These are phyloP conservation scores for Sclerotinia trifoliorum DNA, from an alignment of 2,329 filamentous ascomycete species.

Conservation along the genomic window DNA sequence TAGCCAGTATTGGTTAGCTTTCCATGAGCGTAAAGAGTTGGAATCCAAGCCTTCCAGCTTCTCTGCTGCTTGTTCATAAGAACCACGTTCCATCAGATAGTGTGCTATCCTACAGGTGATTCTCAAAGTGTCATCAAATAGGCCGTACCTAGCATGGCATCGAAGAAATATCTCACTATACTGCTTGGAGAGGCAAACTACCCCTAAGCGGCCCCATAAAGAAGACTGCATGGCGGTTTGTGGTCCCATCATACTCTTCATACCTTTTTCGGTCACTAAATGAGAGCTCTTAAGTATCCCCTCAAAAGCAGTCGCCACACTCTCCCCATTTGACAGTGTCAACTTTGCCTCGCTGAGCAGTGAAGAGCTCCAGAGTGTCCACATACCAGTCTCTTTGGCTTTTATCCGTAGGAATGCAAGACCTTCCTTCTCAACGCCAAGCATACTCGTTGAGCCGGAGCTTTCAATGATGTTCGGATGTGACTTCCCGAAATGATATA, in stretches of 20 bases:
- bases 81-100: slow-evolving; percentile 63
- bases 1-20: slow-evolving; percentile 71
- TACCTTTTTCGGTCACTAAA: slow-evolving; percentile 72
- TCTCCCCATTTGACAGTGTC: slow-evolving; percentile 68
- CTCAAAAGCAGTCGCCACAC: slow-evolving; percentile 65
- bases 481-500: slow-evolving; percentile 88
- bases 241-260: slow-evolving; percentile 69
- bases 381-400: slow-evolving; percentile 83
- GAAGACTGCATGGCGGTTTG: slow-evolving; percentile 71
- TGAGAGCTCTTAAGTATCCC: slow-evolving; percentile 80
- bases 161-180: slow-evolving; percentile 73
- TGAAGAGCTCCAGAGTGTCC: slow-evolving; percentile 78
- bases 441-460: slow-evolving; percentile 68
- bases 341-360: slow-evolving; percentile 84
- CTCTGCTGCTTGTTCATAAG: slow-evolving; percentile 65
- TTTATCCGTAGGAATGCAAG: slow-evolving; percentile 81
- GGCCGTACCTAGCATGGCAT: slow-evolving; percentile 63
- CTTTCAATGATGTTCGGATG: slow-evolving; percentile 73
- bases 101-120: slow-evolving; percentile 70
- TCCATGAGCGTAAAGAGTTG: slow-evolving; percentile 68
- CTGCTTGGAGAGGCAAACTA: slow-evolving; percentile 53
- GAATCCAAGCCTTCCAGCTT: slow-evolving; percentile 59
- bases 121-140: slow-evolving; percentile 77
- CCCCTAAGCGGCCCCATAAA: slow-evolving; percentile 73
- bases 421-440: slow-evolving; percentile 77